Base-by-base conservation (phyloP, 2,329 filamentous ascomycete genomes). In the Colletotrichum spinosum region DNA sequence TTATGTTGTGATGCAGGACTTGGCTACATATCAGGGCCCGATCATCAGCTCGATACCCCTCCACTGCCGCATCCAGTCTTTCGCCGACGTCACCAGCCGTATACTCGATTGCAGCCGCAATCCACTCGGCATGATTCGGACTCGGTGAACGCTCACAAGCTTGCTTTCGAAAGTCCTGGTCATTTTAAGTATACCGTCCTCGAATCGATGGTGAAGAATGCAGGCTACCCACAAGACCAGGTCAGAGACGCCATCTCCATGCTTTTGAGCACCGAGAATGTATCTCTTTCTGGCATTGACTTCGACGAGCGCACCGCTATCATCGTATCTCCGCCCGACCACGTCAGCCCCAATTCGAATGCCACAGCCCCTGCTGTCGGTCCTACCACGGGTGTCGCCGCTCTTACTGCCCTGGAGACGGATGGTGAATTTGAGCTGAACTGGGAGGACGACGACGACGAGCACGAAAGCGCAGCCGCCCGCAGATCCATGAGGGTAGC, bases 1-100 rank as follows among this genome's bases (percentile, higher is more conserved):
- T 76, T 93, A 4, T 91, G 87, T 15, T 83, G 91, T 45, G 88
- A 91, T 71, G 88, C 84, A 60, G 89, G 90, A 9, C 80, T 92
- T 42, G 90, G 90, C 10, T 92, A 88, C 81, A 81, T 92, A 10
- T 79, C 79, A 51, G 89, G 89, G 1, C 86, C 89, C 2, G 88
- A 91, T 72, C 76, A 82, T 15, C 83, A 83, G 50, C 78, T 79
- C 6, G 78, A 84, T 17, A 78, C 84, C 51, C 76, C 80, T 15
- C 78, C 77, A 2, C 65, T 68, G 39, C 73, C 68, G 6, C 73
- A 75, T 13, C 72, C 77, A 3, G 74, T 81, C n/a, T 82, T 82
- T 65, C 69, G 68, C 10, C 53, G 67, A 2, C 55, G 68, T 48
- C 54, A 46, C 12, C 54, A 51, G 15, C 65, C 48, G 34, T 53